Evolutionary conservation across 805 yeast genomes (phyloP), one percentile per base, ranked within the genome.

Genomic region (Barnettozyma pratensis): DNA sequence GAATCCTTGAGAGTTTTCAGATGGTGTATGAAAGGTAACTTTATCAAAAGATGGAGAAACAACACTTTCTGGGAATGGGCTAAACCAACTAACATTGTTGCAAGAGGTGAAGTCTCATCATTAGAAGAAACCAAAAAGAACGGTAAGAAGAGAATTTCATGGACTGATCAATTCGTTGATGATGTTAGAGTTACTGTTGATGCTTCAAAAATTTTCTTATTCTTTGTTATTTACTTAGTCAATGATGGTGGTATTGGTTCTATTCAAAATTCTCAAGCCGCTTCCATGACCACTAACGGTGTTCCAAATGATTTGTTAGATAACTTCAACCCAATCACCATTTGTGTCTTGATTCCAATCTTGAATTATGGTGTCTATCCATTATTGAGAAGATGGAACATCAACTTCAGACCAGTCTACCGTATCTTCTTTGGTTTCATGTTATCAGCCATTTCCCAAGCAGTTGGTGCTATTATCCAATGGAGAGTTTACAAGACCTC

Each of bases 241-340:
- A 62, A 77, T 46, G 80, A 79, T 68, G 81, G 82, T 65, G 83
- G 85, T 56, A 76, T 83, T 49, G 75, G 87, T 34, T 42, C 49
- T 39, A 49, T 55, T 34, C 52, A 53, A 39, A 55, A 51, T 29
- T 55, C 58, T 3, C 88, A 83, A 62, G 88, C 91, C 36, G 85
- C 81, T 49, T 73, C 76, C 55, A 80, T 85, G 85, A 78, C 82
- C 57, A 70, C 77, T 45, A 87, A 86, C 63, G 85, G 87, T 29
- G 73, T 85, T 55, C 92, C 95, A 54, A 86, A 86, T 61, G 94
- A 86, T 72, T 72, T 85, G 56, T 75, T 85, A 71, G 85, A 81
- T 66, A 83, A 80, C 60, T 76, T 86, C 56, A 85, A 86, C 64
- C 84, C 94, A 27, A 69, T 86, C 54, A 83, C 87, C 35, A 76